These are phyloP conservation scores for Lycium barbarum DNA, from an alignment of 257 asterid genomes.

Conservation along the genomic window DNA sequence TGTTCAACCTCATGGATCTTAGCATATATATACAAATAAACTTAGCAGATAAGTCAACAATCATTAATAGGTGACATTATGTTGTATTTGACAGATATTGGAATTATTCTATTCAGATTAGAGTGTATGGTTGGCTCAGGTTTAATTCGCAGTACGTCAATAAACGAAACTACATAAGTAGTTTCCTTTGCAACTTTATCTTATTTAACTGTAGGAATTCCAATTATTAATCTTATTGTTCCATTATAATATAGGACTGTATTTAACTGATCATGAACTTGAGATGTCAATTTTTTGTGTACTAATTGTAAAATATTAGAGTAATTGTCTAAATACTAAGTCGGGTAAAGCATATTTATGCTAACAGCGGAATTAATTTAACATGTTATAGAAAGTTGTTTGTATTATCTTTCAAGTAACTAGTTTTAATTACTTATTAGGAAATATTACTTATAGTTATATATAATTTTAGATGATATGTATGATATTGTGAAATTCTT, in stretches of 20 bases:
- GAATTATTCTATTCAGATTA: neutral
- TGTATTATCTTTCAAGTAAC: neutral
- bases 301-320: neutral
- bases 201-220: neutral
- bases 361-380: neutral
- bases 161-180: too few relatives aligned
- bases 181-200: neutral
- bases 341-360: neutral
- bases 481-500: neutral
- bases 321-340: neutral
- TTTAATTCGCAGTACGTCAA: neutral
- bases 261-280: neutral
- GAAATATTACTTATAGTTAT: neutral
- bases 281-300: neutral
- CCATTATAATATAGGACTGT: neutral
- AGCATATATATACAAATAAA: neutral
- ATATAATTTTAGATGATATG: too few relatives aligned
- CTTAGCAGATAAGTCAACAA: slow-evolving; percentile 5
- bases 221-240: neutral
- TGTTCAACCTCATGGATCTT: neutral
- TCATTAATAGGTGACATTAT: neutral
- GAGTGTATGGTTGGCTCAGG: neutral
- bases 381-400: neutral
- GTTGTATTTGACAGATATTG: neutral
- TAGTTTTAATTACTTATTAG: neutral